A percentile compares a stretch with the other conserved stretches of the same genome.
Conservation (phyloP, 2,329 filamentous ascomycete species). For the Cercospora canescens region DNA sequence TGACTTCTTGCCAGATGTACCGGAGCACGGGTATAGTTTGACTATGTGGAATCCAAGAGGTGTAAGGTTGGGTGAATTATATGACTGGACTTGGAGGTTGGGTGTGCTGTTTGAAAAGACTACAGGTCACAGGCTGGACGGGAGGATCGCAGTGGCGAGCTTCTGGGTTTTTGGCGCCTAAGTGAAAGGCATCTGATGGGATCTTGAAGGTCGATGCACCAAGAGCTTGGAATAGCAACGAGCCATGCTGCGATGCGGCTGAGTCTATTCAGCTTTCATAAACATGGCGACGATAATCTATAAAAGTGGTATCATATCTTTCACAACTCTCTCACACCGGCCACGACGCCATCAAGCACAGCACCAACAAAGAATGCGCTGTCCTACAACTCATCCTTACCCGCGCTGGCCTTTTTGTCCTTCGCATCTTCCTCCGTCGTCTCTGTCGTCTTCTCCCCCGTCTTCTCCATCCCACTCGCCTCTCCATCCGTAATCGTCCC, state of each 20-base stretch:
- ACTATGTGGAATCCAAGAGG: slow-evolving; percentile 12
- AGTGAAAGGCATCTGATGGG: background rate
- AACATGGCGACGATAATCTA: no score
- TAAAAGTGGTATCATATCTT: background rate
- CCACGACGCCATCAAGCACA: slow-evolving; percentile 7
- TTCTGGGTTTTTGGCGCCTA: background rate
- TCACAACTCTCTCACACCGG: slow-evolving; percentile 1
- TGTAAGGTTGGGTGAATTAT: slow-evolving; percentile 15
- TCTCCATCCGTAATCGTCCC: slow-evolving; percentile 4
- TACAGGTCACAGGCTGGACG: background rate
- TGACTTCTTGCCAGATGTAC: slow-evolving; percentile 8
- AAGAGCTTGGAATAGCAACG: no score
- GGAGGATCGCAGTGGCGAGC: background rate
- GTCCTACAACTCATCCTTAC: slow-evolving; percentile 5
- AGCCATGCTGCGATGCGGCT: no score
- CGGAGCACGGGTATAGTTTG: slow-evolving; percentile 1
- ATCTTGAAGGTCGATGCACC: no score
- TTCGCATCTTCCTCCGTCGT: slow-evolving; percentile 1
- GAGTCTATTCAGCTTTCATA: no score
- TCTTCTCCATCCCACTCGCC: slow-evolving; percentile 12
- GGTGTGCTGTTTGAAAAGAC: background rate
- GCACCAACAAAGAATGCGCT: slow-evolving; percentile 1
- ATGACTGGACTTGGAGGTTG: slow-evolving; percentile 19
- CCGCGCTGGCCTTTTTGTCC: background rate
- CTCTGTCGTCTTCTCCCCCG: slow-evolving; percentile 5